Evolutionary conservation across 306 rosid genomes (phyloP), one percentile per base, ranked within the genome.

Genomic region (Abrus precatorius): DNA sequence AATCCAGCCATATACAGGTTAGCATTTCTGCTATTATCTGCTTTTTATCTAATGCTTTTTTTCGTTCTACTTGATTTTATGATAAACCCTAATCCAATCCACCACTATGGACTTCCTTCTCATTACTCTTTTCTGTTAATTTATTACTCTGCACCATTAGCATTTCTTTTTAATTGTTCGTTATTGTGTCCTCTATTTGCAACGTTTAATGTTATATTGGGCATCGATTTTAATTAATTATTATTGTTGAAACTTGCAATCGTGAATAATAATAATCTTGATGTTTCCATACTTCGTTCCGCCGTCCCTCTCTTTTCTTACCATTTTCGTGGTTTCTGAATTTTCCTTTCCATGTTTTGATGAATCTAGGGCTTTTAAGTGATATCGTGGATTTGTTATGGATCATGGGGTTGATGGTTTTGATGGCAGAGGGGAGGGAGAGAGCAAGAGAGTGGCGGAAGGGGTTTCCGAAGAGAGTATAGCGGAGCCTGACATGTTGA

Each of bases 291-390:
- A 69, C 60, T 28, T 73, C 10, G 41, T 33, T 68, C 56, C 56
- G 2, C 13, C 11, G 33, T 0, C 68, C 53, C 20, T 0, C 9
- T 14, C 5, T 64, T 44, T 44, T 67, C 54, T 2, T 2, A 20
- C 1, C 20, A 11, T 5, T 41, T 68, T 38, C 43, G 8, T 77
- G 41, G 45, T 64, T 69, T 76, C 34, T 73, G 62, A 36, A 69
- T 7, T 49, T 20, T 7, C 1, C 75, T 56, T 79, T 52, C 4
- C 20, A 20, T 20, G 20, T 28, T 80, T 40, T 81, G 40, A 77
- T 78, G 85, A 88, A 76, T 88, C 77, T 87, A 93, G 96, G 93
- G 86, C 79, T 63, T 84, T 63, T 74, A 60, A 82, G 79, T 53
- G 43, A 52, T 69, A 49, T 75, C 69, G 82, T 50, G 73, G 76